These are phyloP conservation scores for Russula emetica DNA, from an alignment of 768 basidiomycete genomes.

Conservation along the genomic window DNA sequence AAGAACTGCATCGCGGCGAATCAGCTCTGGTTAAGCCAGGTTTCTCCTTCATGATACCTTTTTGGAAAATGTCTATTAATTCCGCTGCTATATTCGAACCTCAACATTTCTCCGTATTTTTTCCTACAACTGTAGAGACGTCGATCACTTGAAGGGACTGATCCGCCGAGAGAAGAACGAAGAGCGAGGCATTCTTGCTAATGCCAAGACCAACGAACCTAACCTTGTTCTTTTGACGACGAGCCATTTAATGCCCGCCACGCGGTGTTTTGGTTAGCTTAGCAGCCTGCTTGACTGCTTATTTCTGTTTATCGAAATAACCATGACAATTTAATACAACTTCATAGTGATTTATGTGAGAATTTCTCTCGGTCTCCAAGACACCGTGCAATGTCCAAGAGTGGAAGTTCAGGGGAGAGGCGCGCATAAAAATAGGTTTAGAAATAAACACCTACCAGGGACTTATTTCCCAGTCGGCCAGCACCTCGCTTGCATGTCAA, in stretches of 20 bases:
- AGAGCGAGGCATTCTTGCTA: neutral
- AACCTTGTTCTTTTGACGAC: too few relatives aligned
- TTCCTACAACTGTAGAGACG: too few relatives aligned
- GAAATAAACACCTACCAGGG: neutral
- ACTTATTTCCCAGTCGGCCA: neutral
- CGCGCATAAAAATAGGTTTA: neutral
- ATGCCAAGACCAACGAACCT: neutral
- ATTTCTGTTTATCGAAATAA: too few relatives aligned
- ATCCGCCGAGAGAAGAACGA: neutral
- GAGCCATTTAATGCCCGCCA: too few relatives aligned
- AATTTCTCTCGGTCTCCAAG: neutral
- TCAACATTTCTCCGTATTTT: too few relatives aligned
- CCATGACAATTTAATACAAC: neutral
- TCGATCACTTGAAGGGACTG: neutral
- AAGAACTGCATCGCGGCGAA: neutral
- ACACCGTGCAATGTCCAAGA: neutral
- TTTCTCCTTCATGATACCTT: neutral
- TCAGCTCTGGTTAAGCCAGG: neutral
- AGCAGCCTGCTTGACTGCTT: too few relatives aligned
- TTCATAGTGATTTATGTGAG: too few relatives aligned
- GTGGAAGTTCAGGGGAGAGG: neutral
- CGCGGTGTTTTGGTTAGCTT: too few relatives aligned
- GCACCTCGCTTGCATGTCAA: too few relatives aligned
- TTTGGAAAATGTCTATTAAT: neutral
- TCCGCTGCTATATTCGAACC: too few relatives aligned